Percentiles rank a stretch among this genome's conserved stretches.
phyloP scores from a whole-genome alignment of 192 early-diverging fungal genomes.

The Linnemannia schmuckeri region DNA sequence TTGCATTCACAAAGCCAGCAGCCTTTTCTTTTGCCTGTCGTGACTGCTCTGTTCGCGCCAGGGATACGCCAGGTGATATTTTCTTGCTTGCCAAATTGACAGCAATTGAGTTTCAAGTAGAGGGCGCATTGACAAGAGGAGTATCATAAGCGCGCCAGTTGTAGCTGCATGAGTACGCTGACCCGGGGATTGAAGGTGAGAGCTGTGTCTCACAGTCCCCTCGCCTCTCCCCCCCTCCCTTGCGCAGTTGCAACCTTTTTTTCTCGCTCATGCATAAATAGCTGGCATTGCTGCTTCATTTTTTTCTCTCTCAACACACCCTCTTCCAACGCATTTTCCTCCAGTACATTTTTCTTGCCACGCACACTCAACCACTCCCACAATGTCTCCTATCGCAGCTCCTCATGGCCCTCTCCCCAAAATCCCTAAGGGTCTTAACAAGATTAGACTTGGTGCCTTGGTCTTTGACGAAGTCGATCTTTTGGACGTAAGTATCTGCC shows the following conservation, averaged over 20 bases:
- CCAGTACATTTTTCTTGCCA: not conserved
- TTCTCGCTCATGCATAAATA: not conserved
- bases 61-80: not conserved
- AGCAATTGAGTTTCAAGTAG: not conserved
- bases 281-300: not conserved
- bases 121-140: not conserved
- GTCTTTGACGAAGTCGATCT: constrained; percentile 47
- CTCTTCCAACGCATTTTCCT: not conserved
- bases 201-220: not conserved
- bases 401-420: constrained; percentile 45
- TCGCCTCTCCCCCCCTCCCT: not conserved
- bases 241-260: not conserved
- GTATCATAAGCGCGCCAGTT: not conserved
- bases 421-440: constrained; percentile 22
- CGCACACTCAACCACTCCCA: not conserved
- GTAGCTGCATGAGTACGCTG: not conserved
- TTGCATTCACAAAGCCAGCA: not conserved
- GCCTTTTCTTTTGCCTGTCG: too few species aligned
- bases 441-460: constrained; percentile 34
- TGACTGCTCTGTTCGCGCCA: not conserved
- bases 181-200: not conserved
- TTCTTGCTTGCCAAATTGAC: not conserved
- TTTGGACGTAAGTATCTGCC: constrained; percentile 29
- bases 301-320: not conserved
- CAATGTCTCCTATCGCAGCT: constrained; percentile 20